Evolutionary conservation across 2,329 filamentous ascomycete species (phyloP), one percentile per base, ranked within the genome.

Genomic region (Albophoma yamanashiensis): DNA sequence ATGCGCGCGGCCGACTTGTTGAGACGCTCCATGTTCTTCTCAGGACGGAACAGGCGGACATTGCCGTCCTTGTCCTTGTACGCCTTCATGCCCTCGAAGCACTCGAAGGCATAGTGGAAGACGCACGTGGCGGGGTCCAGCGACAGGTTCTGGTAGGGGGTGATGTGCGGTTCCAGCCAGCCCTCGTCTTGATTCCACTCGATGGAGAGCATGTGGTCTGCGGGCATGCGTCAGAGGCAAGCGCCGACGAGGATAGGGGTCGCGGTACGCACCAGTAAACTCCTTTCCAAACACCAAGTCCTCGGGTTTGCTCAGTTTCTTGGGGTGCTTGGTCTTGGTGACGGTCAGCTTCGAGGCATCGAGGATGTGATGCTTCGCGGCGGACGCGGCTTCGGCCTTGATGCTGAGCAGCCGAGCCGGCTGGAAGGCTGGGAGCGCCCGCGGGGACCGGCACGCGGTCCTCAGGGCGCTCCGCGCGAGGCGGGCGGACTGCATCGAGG

Each of bases 71-170:
- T 85, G 78, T 96, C 91, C 76, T 93, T 95, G 83, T 99, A 99
- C 62, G 94, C 94, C 81, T 99, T 99, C 92, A 97, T 96, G 67
- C 94, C 94, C 80, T 99, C 94, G 76, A 99, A 99, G 74, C 89
- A 94, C 76, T 95, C 91, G 72, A 97, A 97, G 56, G 91, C 94
- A 76, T 99, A 99, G 83, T 99, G 94, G 78, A 99, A 93, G 64
- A 97, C 94, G 78, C 92, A 97, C 40, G 91, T 94, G 52, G 94
- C 91, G 34, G 94, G 94, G 75, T 97, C 94, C 68, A 99, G 88
- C 55, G 90, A 93, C 67, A 99, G 89, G 78, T 97, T 97, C 77
- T 97, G 92, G 81, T 97, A 97, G 25, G 94, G 94, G 22, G 84
- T 87, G 72, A 99, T 97, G 65, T 85, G 82, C 61, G 93, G 91